Percentiles rank a stretch among this genome's conserved stretches.
phyloP scores from a whole-genome alignment of 495 filamentous ascomycete genomes.

The Daldinia vernicosa region DNA sequence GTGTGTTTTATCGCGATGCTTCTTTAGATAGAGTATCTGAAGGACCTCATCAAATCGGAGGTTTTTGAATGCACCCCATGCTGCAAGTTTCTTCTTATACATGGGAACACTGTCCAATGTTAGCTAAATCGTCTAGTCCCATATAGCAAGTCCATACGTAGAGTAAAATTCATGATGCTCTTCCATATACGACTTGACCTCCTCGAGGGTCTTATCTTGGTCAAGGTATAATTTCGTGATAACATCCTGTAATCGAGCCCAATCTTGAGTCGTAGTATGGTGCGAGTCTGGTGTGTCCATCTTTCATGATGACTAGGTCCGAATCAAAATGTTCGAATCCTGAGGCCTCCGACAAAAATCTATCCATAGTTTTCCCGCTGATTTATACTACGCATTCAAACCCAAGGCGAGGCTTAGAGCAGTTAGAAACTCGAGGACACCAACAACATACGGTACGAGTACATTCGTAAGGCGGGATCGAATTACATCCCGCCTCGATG shows the following conservation, averaged over 20 bases:
- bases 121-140: constrained; percentile 15
- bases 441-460: constrained; percentile 16
- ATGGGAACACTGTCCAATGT: constrained; percentile 41
- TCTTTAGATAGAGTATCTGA: constrained; percentile 46
- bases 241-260: constrained; percentile 38
- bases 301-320: constrained; percentile 33
- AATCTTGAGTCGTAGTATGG: constrained; percentile 44
- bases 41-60: constrained; percentile 46
- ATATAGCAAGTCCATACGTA: constrained; percentile 38
- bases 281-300: constrained; percentile 30
- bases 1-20: constrained; percentile 39
- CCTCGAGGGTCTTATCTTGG: constrained; percentile 46
- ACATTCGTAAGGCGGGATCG: constrained; percentile 36
- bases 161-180: constrained; percentile 45
- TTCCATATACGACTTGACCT: constrained; percentile 46
- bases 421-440: constrained; percentile 12
- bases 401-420: constrained; percentile 19
- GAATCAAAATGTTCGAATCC: neutral
- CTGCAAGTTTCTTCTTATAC: constrained; percentile 47
- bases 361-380: constrained; percentile 23
- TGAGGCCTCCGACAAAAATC: constrained; percentile 35
- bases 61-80: constrained; percentile 48
- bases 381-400: constrained; percentile 16
- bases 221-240: constrained; percentile 45
- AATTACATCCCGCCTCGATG: constrained; percentile 7